Base-by-base conservation (phyloP, 352 stramenopile genomes). In the Phytophthora hibernalis region DNA sequence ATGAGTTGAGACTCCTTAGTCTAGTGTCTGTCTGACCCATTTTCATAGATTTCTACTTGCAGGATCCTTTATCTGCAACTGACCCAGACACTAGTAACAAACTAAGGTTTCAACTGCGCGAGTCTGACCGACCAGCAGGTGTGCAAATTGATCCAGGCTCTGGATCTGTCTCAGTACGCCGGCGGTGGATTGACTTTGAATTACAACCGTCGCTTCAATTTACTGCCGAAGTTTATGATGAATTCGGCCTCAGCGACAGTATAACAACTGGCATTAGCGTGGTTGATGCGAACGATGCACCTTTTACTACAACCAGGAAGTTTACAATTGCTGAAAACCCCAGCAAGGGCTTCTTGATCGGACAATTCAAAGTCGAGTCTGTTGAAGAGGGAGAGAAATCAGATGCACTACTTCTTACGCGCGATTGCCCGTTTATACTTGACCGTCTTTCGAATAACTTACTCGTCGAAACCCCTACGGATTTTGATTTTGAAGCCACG, bases 131-230 rank as follows among this genome's bases (percentile, higher is more conserved):
- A 54, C 68, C 72, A 30, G 43, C 65, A 11, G 72, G 65, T 26
- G 53, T 76, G 16, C 61, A 65, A 13, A 75, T 80, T 37, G 26
- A 80, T 15, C 24, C 72, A 2, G 13, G 50, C 9, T 69, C 58
- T 18, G 72, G 72, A 0, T 55, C 54, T n/a, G 21, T 80, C n/a
- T 44, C 47, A 13, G 49, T 77, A 1, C 68, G 68, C 2, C 51
- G 47, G 12, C 52, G 68, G 22, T 80, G 72, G 72, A 61, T 80
- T 28, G 72, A 77, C 37, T 75, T 72, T 56, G 68, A 80, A 48
- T 20, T 68, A 20, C 31, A 67, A 6, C 26, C 45, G 2, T 64
- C 35, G 1, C 43, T 68, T 24, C 57, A 12, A 0, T 68, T 80
- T 28, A 72, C 43, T 0, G 43, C 61, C 30, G 38, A 75, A 15